Conservation (phyloP, 2,329 filamentous ascomycete species). For the Boeremia lycopersici region DNA sequence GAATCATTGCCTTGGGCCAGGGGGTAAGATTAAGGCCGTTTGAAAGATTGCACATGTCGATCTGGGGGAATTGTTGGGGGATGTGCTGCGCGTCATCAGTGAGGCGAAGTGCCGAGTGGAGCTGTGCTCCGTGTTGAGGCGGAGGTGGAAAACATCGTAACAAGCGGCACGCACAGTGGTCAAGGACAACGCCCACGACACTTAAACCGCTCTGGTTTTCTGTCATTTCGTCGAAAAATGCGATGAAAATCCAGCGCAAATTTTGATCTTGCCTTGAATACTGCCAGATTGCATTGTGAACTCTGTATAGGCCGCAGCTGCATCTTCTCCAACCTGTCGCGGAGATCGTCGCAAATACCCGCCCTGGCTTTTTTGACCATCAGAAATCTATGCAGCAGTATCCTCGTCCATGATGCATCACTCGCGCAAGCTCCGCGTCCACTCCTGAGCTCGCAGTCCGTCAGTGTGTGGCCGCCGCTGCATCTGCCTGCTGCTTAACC, state of each 20-base stretch:
- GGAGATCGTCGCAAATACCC: neutral
- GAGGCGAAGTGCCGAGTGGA: conserved; percentile 33
- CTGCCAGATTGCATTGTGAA: neutral
- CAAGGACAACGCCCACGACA: neutral
- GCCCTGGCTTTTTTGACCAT: neutral
- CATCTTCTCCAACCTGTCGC: neutral
- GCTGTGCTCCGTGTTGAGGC: conserved; percentile 25
- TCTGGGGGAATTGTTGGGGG: conserved; percentile 34
- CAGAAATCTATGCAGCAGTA: neutral
- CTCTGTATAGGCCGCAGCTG: neutral
- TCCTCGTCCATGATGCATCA: neutral
- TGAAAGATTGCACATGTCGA: conserved; percentile 22
- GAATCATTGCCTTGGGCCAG: neutral
- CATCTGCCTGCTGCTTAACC: neutral
- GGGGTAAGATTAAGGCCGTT: conserved; percentile 3
- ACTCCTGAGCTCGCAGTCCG: neutral
- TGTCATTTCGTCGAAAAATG: neutral
- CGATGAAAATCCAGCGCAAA: neutral
- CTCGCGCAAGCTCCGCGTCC: neutral
- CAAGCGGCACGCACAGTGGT: conserved; percentile 5
- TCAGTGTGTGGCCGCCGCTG: neutral
- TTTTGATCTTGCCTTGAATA: neutral
- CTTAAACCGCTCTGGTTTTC: rapidly evolving
- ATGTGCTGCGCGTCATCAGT: conserved; percentile 26
- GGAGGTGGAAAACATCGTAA: conserved; percentile 14